Evolutionary conservation across 2,329 filamentous ascomycete genomes (phyloP).

Genomic region (Ambrosiella cleistominuta): DNA sequence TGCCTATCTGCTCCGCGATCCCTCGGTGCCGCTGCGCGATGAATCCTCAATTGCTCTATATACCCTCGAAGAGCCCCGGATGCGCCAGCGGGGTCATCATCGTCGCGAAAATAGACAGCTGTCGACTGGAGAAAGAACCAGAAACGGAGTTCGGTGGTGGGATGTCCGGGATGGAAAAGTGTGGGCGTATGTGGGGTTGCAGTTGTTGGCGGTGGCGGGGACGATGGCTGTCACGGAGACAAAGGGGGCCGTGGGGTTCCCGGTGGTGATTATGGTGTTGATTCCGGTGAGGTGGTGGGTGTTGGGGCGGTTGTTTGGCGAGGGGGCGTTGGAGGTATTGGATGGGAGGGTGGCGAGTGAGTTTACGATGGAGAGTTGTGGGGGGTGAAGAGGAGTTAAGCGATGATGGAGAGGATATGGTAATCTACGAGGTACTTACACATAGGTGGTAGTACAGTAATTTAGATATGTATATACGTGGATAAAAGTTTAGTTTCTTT

Average conservation of each 20-base stretch:
- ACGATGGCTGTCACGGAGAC: conserved; percentile 75
- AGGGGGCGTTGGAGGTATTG: conserved; percentile 41
- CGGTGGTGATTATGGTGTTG: conserved; percentile 52
- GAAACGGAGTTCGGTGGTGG: not conserved
- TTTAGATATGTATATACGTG: not conserved
- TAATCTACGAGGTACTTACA: not conserved
- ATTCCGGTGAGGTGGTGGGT: conserved; percentile 49
- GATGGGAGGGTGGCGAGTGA: conserved; percentile 60
- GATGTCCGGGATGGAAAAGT: conserved; percentile 38
- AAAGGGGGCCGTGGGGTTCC: conserved; percentile 66
- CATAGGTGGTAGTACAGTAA: not conserved
- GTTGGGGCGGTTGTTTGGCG: conserved; percentile 42
- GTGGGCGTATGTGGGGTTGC: conserved; percentile 52
- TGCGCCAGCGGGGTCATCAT: not conserved
- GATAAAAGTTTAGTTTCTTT: not conserved
- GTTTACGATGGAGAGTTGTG: conserved; percentile 61
- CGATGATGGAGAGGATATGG: not conserved
- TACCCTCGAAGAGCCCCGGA: not conserved
- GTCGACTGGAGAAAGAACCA: too few relatives aligned
- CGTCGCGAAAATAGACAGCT: too few relatives aligned
- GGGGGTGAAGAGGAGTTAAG: conserved; percentile 27
- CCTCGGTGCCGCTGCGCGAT: conserved; percentile 5
- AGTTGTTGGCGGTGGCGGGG: conserved; percentile 53
- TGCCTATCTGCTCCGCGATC: conserved; percentile 50
- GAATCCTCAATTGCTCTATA: not conserved